Percentiles rank a stretch among this genome's conserved stretches.
Evolutionary conservation across 495 filamentous ascomycete species (phyloP).

Genomic region (Trichocladium uniseriatum): DNA sequence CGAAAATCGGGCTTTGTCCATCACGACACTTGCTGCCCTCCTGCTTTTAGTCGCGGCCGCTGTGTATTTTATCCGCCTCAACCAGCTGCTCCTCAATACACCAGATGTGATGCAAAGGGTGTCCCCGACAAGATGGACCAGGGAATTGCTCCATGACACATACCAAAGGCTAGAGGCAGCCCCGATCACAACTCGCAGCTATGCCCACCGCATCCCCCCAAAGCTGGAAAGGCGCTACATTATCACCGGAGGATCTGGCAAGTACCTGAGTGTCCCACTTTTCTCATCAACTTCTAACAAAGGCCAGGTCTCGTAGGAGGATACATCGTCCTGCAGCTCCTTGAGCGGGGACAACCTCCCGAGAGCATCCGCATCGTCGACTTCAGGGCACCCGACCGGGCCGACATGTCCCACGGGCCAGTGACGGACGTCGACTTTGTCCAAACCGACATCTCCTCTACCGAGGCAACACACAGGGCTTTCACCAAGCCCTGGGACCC

Average conservation of each 20-base stretch:
- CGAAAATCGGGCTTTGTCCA: neutral
- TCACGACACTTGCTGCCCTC: neutral
- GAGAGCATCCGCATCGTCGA: constrained; percentile 36
- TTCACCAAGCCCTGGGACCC: constrained; percentile 32
- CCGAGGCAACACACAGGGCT: constrained; percentile 24
- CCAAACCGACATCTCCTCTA: constrained; percentile 34
- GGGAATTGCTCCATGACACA: constrained; percentile 35
- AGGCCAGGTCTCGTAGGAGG: constrained; percentile 36
- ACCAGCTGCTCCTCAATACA: constrained; percentile 35
- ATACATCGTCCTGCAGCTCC: constrained; percentile 36
- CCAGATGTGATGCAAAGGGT: constrained; percentile 38
- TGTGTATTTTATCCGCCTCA: constrained; percentile 43
- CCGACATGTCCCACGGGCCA: constrained; percentile 26
- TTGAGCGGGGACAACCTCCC: constrained; percentile 33
- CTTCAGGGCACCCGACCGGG: constrained; percentile 27
- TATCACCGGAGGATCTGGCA: constrained; percentile 49
- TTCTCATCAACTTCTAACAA: too few relatives aligned
- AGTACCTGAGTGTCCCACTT: constrained; percentile 22
- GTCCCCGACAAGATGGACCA: constrained; percentile 43
- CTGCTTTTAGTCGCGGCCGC: constrained; percentile 22
- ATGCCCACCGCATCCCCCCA: constrained; percentile 40
- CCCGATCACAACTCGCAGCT: constrained; percentile 34
- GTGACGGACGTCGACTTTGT: constrained; percentile 30
- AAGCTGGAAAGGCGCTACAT: constrained; percentile 48
- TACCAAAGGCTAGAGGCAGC: constrained; percentile 33